Conservation (phyloP, 1,284 basidiomycete genomes). For the Kwoniella shivajii region DNA sequence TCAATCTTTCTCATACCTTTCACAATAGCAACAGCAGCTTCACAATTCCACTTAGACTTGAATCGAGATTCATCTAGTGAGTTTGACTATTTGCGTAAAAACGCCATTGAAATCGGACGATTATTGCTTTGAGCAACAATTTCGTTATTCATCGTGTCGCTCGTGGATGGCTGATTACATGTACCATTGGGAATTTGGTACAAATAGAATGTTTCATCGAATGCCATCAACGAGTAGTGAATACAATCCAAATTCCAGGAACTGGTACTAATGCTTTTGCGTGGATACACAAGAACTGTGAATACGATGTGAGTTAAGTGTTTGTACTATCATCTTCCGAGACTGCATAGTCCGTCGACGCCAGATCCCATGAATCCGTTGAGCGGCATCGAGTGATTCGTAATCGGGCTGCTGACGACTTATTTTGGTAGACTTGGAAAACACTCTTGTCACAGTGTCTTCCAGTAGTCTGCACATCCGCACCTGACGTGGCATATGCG, state of each 20-base stretch:
- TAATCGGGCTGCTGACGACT: background rate
- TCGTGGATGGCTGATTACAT: too few relatives aligned
- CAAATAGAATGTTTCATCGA: conserved; percentile 29
- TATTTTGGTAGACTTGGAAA: conserved; percentile 20
- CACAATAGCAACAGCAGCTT: conserved; percentile 19
- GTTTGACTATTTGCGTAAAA: background rate
- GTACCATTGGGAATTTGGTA: background rate
- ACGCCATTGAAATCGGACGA: too few relatives aligned
- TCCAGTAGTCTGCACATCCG: conserved; percentile 29
- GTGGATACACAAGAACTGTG: conserved; percentile 35
- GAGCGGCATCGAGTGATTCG: too few relatives aligned
- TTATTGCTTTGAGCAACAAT: too few relatives aligned
- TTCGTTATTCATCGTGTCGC: too few relatives aligned
- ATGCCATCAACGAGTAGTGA: conserved; percentile 24
- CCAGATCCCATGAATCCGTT: too few relatives aligned
- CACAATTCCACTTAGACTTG: conserved; percentile 25
- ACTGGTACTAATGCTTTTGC: conserved; percentile 7
- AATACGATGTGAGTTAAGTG: conserved; percentile 26
- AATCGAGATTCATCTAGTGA: conserved; percentile 21
- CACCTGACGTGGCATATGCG: conserved; percentile 47
- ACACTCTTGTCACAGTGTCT: conserved; percentile 32
- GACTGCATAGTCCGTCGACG: too few relatives aligned
- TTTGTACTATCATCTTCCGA: too few relatives aligned
- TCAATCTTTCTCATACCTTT: conserved; percentile 16
- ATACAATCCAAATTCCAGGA: conserved; percentile 21